Conservation (phyloP, 345 rosid genomes). For the Brassica napus region Da-Ae NC_063452.1:53815001-53815500, state of each 20-base stretch:
- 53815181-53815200: constrained; percentile 13
- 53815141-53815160: not conserved
- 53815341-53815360: no score
- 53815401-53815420: not conserved
- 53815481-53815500: not conserved
- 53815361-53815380: not conserved
- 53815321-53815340: no score
- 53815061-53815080: no score
- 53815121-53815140: not conserved
- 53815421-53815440: not conserved
- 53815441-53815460: no score
- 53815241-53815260: no score
- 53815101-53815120: not conserved
- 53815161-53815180: not conserved
- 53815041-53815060: no score
- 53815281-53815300: not conserved
- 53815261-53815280: not conserved
- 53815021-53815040: no score
- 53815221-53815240: not conserved
- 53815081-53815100: not conserved
- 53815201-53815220: not conserved
- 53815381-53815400: not conserved
- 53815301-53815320: not conserved
- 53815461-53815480: no score
- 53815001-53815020: no score